Evolutionary conservation across 106 monocot species (phyloP), one percentile per base, ranked within the genome.

Genomic region (Gastrodia elata): DNA sequence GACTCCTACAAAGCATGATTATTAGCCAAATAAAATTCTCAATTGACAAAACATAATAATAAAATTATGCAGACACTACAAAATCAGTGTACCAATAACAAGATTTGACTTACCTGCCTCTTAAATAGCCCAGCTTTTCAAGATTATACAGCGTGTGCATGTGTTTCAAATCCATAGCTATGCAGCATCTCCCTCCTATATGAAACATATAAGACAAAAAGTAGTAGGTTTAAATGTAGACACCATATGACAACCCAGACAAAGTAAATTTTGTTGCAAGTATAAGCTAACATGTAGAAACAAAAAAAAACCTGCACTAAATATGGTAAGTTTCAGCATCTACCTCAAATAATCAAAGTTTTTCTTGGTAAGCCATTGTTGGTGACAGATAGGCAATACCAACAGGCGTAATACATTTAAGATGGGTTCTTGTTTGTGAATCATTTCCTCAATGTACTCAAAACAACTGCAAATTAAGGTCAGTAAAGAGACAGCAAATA

Each of bases 371-470:
- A 76, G n/a, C 98, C 98, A 80, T 81, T 73, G 75, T 98, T 98
- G 59, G 91, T 98, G 58, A 89, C 76, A 32, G 98, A 98, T 82
- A n/a, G 91, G 87, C 65, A 98, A 78, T 37, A 98, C 90, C 75
- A 98, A 73, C 33, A 93, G 70, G 44, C 98, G 93, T 26, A 98
- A 78, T 22, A 98, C 91, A 71, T 69, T 82, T 68, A 87, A 52
- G 79, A 98, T 81, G 15, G 98, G 83, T 77, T 98, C 98, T 71
- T 98, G 98, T 42, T 98, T 98, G 71, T 93, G 93, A 64, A 98
- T 93, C 98, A 98, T 91, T 85, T 98, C 98, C 72, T 98, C 98
- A 74, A 98, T 93, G 78, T 93, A 91, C 75, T 98, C 98, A 74
- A 93, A 87, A 56, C 98, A 98, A 79, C 98, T 98, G 93, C 59